Evolutionary conservation across 148 eudicot genomes (phyloP).

Genomic region (Diospyros lotus): DNA sequence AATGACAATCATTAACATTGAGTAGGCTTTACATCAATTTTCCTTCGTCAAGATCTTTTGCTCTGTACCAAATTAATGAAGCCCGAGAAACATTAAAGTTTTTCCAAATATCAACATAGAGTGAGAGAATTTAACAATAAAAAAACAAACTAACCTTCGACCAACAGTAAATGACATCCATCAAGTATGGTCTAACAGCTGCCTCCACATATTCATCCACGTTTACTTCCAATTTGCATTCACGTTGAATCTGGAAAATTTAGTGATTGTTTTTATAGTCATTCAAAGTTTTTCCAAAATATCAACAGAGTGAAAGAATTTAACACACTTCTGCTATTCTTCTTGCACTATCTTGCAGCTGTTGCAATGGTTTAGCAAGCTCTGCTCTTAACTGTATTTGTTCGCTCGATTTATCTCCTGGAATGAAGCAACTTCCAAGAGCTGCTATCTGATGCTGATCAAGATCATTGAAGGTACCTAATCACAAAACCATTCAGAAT

Average conservation of each 20-base stretch:
- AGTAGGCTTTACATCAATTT: too few species aligned
- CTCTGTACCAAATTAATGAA: too few species aligned
- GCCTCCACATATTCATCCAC: conserved; percentile 97
- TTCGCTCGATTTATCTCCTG: conserved; percentile 77
- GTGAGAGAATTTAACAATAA: background rate
- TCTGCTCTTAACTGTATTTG: conserved; percentile 86
- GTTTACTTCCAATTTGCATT: conserved; percentile 79
- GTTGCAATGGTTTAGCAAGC: conserved; percentile 88
- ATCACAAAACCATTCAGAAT: conserved; percentile 11
- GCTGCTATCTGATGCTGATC: conserved; percentile 98
- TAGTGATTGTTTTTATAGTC: background rate
- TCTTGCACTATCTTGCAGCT: conserved; percentile 95
- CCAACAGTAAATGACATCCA: conserved; percentile 99
- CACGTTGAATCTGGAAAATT: conserved; percentile 83
- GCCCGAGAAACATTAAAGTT: background rate
- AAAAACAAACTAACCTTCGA: conserved; percentile 56
- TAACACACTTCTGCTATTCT: conserved; percentile 81
- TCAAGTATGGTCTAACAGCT: conserved; percentile 75
- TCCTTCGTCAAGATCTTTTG: too few species aligned
- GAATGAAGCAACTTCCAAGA: conserved; percentile 93
- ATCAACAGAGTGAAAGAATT: background rate
- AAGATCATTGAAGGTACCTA: conserved; percentile 96
- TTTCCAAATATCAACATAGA: background rate
- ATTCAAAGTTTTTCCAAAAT: background rate
- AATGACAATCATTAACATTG: too few species aligned